phyloP scores from a whole-genome alignment of 2,329 filamentous ascomycete species.

The Cladorrhinum sp. region DNA sequence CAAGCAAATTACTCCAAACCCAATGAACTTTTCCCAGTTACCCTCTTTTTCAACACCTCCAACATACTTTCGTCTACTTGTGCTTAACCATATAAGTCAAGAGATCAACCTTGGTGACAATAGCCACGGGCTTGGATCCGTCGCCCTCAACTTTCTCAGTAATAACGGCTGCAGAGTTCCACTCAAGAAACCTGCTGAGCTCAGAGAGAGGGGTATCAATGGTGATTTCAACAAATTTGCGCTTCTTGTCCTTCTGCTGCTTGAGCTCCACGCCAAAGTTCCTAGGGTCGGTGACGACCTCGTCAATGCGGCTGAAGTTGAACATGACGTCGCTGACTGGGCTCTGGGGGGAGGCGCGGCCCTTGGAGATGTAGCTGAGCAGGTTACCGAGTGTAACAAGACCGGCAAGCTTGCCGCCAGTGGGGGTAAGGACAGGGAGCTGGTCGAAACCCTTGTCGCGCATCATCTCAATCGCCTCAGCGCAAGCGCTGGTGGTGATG shows the following conservation, averaged over 20 bases:
- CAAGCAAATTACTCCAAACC: neutral
- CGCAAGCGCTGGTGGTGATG: constrained; percentile 65
- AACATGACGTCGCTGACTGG: constrained; percentile 93
- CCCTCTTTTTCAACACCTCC: neutral
- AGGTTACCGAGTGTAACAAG: constrained; percentile 94
- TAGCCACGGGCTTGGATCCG: constrained; percentile 74
- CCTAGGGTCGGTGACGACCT: constrained; percentile 85
- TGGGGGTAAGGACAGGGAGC: constrained; percentile 77
- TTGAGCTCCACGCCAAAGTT: constrained; percentile 49
- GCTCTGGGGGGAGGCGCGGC: constrained; percentile 70
- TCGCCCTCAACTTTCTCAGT: constrained; percentile 67
- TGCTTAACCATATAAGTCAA: constrained; percentile 84
- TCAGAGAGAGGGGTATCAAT: constrained; percentile 79
- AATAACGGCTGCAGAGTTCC: constrained; percentile 94
- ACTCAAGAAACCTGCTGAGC: constrained; percentile 92
- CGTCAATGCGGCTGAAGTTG: constrained; percentile 81
- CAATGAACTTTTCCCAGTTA: neutral
- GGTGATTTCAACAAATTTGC: constrained; percentile 91
- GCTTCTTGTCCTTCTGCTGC: constrained; percentile 50
- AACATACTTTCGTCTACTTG: constrained; percentile 38
- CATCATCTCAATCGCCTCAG: constrained; percentile 95
- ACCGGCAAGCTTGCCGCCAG: constrained; percentile 73
- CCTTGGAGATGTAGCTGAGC: constrained; percentile 82
- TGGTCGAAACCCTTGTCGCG: constrained; percentile 98
- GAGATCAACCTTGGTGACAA: constrained; percentile 96